phyloP scores from a whole-genome alignment of 164 flowering plant species.

The Magnolia changhungtana region DNA sequence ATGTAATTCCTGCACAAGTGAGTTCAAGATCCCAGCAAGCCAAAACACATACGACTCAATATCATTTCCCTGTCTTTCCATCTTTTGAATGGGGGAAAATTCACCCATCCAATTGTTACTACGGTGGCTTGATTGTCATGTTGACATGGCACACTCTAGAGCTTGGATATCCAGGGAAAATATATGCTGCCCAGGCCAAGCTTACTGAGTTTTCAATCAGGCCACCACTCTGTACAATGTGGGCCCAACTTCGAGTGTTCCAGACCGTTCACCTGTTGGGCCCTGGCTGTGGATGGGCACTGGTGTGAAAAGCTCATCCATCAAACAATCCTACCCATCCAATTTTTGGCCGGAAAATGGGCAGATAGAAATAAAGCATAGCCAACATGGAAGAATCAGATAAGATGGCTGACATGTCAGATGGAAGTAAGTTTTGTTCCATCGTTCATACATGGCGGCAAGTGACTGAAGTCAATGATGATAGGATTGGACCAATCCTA shows the following conservation, averaged over 20 bases:
- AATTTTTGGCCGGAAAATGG: neutral
- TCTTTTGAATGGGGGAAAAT: neutral
- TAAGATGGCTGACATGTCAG: neutral
- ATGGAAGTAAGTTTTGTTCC: neutral
- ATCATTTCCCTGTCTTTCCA: neutral
- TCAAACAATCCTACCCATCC: neutral
- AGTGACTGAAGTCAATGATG: neutral
- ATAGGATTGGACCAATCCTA: neutral
- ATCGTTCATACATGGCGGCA: neutral
- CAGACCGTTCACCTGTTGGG: neutral
- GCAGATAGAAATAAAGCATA: neutral
- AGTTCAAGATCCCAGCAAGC: neutral
- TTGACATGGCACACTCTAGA: neutral
- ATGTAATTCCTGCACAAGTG: slow-evolving; percentile 46
- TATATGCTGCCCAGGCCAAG: neutral
- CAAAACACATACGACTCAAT: neutral
- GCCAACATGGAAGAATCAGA: neutral
- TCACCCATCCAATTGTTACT: neutral
- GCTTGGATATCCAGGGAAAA: neutral
- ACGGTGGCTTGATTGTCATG: neutral
- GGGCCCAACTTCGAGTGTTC: neutral
- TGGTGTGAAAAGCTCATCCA: neutral
- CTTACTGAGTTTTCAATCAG: neutral
- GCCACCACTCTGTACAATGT: neutral
- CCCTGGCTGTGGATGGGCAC: neutral